These are phyloP conservation scores for Trypanosoma boissoni DNA, from an alignment of 208 protist genomes.

Conservation along the genomic window DNA sequence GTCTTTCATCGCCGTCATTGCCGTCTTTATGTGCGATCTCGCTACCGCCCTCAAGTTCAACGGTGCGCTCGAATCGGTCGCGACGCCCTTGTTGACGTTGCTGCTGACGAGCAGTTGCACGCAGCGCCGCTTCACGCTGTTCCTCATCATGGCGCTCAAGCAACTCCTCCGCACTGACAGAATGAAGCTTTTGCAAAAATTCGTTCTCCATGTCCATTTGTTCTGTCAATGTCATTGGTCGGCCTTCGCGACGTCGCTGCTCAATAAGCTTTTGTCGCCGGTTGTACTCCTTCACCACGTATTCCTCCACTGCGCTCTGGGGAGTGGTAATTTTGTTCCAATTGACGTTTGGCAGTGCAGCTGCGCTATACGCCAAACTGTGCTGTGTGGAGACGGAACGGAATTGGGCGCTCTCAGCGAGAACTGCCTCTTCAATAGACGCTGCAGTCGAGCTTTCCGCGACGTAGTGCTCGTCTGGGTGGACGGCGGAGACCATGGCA, in stretches of 20 bases:
- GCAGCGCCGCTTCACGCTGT: conserved; percentile 34
- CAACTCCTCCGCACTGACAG: conserved; percentile 49
- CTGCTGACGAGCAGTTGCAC: conserved; percentile 25
- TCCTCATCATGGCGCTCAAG: conserved; percentile 50
- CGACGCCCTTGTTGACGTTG: conserved; percentile 18
- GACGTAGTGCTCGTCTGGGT: conserved; percentile 56
- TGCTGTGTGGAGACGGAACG: conserved; percentile 29
- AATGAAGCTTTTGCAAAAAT: conserved; percentile 53
- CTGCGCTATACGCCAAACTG: conserved; percentile 50
- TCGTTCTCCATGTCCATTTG: conserved; percentile 76
- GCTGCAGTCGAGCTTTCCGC: conserved; percentile 50
- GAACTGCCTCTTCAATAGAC: conserved; percentile 74
- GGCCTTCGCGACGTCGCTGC: conserved; percentile 58
- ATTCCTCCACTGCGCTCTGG: conserved; percentile 64
- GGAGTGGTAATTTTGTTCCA: conserved; percentile 50
- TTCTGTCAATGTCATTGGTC: conserved; percentile 77
- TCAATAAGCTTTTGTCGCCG: conserved; percentile 65
- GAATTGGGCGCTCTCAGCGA: conserved; percentile 50
- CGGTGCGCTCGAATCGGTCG: conserved; percentile 27
- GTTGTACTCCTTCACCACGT: conserved; percentile 74
- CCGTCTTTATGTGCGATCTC: conserved; percentile 7
- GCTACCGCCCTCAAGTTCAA: conserved; percentile 24
- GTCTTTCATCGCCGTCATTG: conserved; percentile 1
- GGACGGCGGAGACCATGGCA: conserved; percentile 45
- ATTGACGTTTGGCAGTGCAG: conserved; percentile 57